Percentiles rank a stretch among this genome's conserved stretches.
Evolutionary conservation across 2,329 filamentous ascomycete species (phyloP).

Genomic region (Ophiostoma angusticollis): DNA sequence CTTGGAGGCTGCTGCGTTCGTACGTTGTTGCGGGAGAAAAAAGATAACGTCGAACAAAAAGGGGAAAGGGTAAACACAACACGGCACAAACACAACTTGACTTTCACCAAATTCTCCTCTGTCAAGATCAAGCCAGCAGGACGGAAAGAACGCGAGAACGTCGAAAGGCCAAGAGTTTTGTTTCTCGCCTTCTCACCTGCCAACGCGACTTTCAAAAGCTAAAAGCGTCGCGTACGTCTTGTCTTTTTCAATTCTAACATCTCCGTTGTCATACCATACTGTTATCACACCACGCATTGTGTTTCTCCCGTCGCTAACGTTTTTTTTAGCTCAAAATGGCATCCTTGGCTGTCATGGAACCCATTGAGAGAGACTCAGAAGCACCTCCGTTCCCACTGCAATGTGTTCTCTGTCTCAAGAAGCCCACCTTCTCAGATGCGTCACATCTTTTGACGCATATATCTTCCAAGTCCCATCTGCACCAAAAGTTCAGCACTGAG

Average conservation of each 20-base stretch:
- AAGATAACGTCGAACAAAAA: not conserved
- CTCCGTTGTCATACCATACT: not conserved
- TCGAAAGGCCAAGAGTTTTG: no score
- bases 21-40: not conserved
- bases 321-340: no score
- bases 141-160: no score
- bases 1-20: no score
- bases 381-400: conserved; percentile 46
- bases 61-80: not conserved
- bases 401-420: conserved; percentile 74
- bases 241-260: not conserved
- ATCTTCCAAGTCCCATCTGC: conserved; percentile 81
- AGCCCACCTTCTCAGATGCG: conserved; percentile 72
- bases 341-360: no score
- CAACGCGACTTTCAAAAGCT: not conserved
- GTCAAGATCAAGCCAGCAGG: no score
- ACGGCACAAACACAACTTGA: no score
- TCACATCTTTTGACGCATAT: conserved; percentile 90
- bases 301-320: no score
- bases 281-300: not conserved
- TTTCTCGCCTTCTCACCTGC: not conserved
- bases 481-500: conserved; percentile 69
- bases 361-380: no score
- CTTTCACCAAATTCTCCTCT: no score
- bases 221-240: not conserved